Conservation (phyloP, 2,329 filamentous ascomycete genomes). For the Hypoxylon sp. region DNA sequence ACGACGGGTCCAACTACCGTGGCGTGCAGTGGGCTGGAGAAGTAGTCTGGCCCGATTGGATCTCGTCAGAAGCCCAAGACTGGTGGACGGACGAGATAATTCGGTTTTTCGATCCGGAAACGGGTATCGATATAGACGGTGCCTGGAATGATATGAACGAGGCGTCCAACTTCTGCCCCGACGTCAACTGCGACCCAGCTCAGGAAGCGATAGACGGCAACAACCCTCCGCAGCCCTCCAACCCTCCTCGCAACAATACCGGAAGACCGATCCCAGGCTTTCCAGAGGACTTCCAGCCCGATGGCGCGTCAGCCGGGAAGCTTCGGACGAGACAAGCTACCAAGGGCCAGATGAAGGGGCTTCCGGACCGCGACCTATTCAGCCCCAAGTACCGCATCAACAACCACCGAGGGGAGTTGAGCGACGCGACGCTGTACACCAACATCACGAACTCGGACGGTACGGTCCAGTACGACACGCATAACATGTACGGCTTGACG, state of each 20-base stretch:
- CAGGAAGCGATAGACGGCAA: slow-evolving; percentile 12
- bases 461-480: slow-evolving; percentile 68
- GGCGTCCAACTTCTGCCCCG: slow-evolving; percentile 50
- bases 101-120: slow-evolving; percentile 61
- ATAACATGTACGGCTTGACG: slow-evolving; percentile 72
- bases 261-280: slow-evolving; percentile 62
- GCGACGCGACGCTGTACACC: slow-evolving; percentile 61
- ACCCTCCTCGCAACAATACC: slow-evolving; percentile 54
- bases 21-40: slow-evolving; percentile 73
- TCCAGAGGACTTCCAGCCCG: slow-evolving; percentile 65
- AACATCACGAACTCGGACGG: slow-evolving; percentile 68
- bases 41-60: slow-evolving; percentile 72
- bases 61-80: slow-evolving; percentile 60
- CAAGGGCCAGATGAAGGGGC: slow-evolving; percentile 54
- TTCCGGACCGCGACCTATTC: slow-evolving; percentile 66
- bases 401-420: slow-evolving; percentile 54
- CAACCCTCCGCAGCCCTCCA: slow-evolving; percentile 59
- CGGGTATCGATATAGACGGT: slow-evolving; percentile 70
- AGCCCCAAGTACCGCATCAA: slow-evolving; percentile 65
- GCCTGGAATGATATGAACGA: slow-evolving; percentile 72
- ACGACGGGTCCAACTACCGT: slow-evolving; percentile 54
- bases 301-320: background rate
- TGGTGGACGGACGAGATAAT: slow-evolving; percentile 69
- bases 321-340: slow-evolving; percentile 5
- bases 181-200: slow-evolving; percentile 33